Conservation (phyloP, 176 grass and related monocot genomes). For the Bothriochloa decipiens region DNA sequence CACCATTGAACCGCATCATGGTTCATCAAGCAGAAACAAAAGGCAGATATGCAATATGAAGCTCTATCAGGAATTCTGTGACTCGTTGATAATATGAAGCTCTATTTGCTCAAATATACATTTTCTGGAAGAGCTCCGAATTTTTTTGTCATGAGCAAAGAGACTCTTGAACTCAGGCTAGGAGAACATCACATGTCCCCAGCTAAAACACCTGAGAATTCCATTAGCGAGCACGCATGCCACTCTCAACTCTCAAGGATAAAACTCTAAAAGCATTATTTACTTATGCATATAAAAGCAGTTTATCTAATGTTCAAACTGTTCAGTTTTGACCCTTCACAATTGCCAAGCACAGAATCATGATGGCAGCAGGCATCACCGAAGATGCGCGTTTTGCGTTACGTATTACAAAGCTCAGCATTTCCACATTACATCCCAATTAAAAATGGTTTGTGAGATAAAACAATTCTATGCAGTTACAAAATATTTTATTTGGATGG, state of each 20-base stretch:
- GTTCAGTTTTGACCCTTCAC: background rate
- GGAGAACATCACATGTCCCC: background rate
- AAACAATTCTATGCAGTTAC: background rate
- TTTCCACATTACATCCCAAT: background rate
- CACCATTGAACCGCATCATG: background rate
- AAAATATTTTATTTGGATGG: constrained; percentile 1
- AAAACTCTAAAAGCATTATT: background rate
- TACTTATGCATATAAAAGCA: background rate
- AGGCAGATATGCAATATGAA: background rate
- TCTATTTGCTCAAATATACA: no score
- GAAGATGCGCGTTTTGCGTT: no score
- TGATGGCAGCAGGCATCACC: no score
- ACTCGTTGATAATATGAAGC: no score
- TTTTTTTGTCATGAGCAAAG: no score
- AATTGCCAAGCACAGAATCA: background rate
- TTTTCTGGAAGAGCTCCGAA: no score
- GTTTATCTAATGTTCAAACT: background rate
- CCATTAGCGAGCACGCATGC: background rate
- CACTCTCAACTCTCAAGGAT: background rate
- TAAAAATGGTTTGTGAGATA: background rate
- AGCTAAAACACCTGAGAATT: background rate
- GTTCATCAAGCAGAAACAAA: background rate
- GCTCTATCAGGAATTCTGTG: no score
- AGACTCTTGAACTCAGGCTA: no score
- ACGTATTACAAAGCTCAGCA: background rate